Conservation (phyloP, 2,329 filamentous ascomycete genomes). For the Nemania serpens region DNA sequence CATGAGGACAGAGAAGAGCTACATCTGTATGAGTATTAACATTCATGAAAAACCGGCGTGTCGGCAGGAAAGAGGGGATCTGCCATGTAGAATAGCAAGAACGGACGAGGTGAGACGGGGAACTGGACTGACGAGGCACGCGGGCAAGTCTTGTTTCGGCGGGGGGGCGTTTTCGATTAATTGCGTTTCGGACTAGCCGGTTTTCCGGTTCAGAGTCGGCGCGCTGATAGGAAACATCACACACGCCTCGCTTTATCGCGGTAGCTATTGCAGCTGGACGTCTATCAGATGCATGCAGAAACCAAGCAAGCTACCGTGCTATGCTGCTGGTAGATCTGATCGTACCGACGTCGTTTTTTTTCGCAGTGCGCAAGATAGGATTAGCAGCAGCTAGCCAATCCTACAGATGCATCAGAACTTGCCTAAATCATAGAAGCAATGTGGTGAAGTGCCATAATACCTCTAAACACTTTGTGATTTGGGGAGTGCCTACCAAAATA, state of each 20-base stretch:
- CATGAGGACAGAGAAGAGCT: not conserved
- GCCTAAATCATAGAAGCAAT: not conserved
- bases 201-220: constrained; percentile 8
- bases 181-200: constrained; percentile 7
- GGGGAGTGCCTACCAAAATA: no score
- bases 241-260: not conserved
- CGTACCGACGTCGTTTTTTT: constrained; percentile 5
- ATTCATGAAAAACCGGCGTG: constrained; percentile 9
- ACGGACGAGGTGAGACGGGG: not conserved
- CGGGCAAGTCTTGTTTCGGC: constrained; percentile 1
- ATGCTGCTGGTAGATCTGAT: not conserved
- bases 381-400: constrained; percentile 5
- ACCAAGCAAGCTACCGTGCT: not conserved
- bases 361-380: constrained; percentile 18
- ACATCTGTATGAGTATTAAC: constrained; percentile 31
- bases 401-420: constrained; percentile 18
- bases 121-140: constrained; percentile 3
- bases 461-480: not conserved
- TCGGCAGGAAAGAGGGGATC: not conserved
- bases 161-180: constrained; percentile 10
- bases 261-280: not conserved
- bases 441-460: not conserved
- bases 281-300: constrained; percentile 11
- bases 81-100: constrained; percentile 24
- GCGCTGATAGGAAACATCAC: not conserved